phyloP scores from a whole-genome alignment of 2,329 filamentous ascomycete species.

The Blastomyces silverae region DNA sequence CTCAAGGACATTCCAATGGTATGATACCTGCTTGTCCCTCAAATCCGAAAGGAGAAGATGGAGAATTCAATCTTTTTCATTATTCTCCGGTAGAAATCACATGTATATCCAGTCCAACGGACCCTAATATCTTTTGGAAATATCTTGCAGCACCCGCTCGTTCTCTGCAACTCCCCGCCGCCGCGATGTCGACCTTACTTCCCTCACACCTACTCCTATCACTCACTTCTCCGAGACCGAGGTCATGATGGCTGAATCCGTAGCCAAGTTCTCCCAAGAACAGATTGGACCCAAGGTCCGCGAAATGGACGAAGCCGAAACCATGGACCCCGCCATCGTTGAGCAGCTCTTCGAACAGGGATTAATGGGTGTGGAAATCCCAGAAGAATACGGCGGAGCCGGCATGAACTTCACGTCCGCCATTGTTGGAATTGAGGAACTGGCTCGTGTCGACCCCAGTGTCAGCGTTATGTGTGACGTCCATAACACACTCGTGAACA shows the following conservation, averaged over 20 bases:
- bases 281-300: slow-evolving; percentile 84
- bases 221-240: slow-evolving; percentile 88
- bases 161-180: slow-evolving; percentile 56
- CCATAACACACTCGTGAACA: slow-evolving; percentile 97
- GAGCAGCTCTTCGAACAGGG: slow-evolving; percentile 97
- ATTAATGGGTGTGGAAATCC: slow-evolving; percentile 94
- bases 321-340: slow-evolving; percentile 81
- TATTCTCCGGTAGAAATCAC: background rate
- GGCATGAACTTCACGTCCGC: slow-evolving; percentile 98
- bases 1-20: slow-evolving; percentile 40
- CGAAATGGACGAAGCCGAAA: slow-evolving; percentile 95
- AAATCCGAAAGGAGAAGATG: background rate
- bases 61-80: background rate
- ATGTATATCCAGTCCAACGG: background rate
- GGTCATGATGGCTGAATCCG: slow-evolving; percentile 77
- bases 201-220: slow-evolving; percentile 84
- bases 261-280: slow-evolving; percentile 84
- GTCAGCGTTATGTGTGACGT: slow-evolving; percentile 95
- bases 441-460: slow-evolving; percentile 86
- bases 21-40: slow-evolving; percentile 19
- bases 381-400: slow-evolving; percentile 90
- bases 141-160: slow-evolving; percentile 40
- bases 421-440: slow-evolving; percentile 94
- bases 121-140: slow-evolving; percentile 7
- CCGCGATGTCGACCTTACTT: slow-evolving; percentile 58